These are phyloP conservation scores for Podospora pseudocomata DNA, from an alignment of 495 filamentous ascomycete species.

Conservation along the genomic window DNA sequence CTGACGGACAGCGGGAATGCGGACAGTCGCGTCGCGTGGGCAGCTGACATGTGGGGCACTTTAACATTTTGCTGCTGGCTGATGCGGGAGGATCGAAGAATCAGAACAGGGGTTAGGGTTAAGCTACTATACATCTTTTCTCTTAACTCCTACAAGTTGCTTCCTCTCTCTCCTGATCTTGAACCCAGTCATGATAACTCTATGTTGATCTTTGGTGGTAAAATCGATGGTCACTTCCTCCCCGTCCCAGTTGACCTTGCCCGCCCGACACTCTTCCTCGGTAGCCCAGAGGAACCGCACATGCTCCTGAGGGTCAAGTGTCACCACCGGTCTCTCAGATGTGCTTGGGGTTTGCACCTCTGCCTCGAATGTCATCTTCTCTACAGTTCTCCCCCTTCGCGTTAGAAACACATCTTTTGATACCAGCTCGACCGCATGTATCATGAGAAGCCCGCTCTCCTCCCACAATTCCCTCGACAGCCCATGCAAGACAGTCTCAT, in stretches of 20 bases:
- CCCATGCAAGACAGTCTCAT: slow-evolving; percentile 48
- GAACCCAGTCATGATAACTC: slow-evolving; percentile 32
- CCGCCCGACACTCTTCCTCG: slow-evolving; percentile 38
- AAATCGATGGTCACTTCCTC: slow-evolving; percentile 33
- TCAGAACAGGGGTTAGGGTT: slow-evolving; percentile 5
- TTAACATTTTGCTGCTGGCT: neutral
- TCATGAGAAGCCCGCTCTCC: slow-evolving; percentile 47
- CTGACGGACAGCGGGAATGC: neutral
- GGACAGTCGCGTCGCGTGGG: slow-evolving; percentile 18
- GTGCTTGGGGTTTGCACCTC: slow-evolving; percentile 29
- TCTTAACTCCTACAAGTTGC: neutral
- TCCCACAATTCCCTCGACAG: slow-evolving; percentile 54
- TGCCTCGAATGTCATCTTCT: slow-evolving; percentile 38
- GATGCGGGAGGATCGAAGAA: neutral
- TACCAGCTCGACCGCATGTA: slow-evolving; percentile 38
- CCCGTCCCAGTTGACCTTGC: slow-evolving; percentile 12
- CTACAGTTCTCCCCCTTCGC: slow-evolving; percentile 31
- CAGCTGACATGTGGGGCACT: slow-evolving; percentile 19
- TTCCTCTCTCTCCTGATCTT: neutral
- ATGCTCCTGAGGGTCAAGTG: slow-evolving; percentile 44
- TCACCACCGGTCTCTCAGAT: slow-evolving; percentile 25
- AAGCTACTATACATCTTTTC: neutral
- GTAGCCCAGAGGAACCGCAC: slow-evolving; percentile 42
- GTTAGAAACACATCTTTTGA: slow-evolving; percentile 36
- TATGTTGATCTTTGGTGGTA: slow-evolving; percentile 30